Evolutionary conservation across 305 asterid species (phyloP), one percentile per base, ranked within the genome.

Genomic region (Rubia tinctorum): DNA sequence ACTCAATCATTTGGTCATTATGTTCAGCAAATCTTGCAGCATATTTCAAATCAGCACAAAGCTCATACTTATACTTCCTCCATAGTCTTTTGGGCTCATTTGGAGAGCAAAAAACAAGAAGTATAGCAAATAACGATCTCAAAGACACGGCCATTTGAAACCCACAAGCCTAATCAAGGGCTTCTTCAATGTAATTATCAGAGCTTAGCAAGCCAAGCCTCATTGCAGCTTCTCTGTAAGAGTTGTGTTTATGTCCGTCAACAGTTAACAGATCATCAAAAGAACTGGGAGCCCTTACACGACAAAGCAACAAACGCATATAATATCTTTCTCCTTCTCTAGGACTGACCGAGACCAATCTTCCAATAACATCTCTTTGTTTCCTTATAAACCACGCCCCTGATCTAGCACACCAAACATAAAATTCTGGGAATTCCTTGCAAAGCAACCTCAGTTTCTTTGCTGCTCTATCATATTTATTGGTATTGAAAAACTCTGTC

Each of bases 281-380:
- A 0, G 68, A 74, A 1, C 56, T 53, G 2, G 61, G 73, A 11
- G 18, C 72, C 0, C 59, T 4, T 3, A 74, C 67, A 40, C 66
- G 39, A 2, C 7, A 30, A 0, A 66, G 40, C 2, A 55, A 44
- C 4, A 74, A 22, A n/a, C 60, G 44, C 9, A 55, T 30, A 22
- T 51, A 74, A 23, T 74, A 74, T n/a, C 51, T 9, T 9, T 63
- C 77, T 14, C 64, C 65, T 49, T 73, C 64, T 4, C 12, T 5
- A 37, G 73, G 60, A 6, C 44, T 56, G 20, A 53, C 71, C 0
- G 68, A 37, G 7, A n/a, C 44, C 7, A 61, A 5, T 6, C 68
- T 58, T 1, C 73, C 73, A 66, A 66, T 39, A 0, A 37, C 51
- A 4, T 17, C 43, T 1, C 25, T 7, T 0, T 34, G 2, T 3